Percentiles rank a stretch among this genome's conserved stretches.
phyloP scores from a whole-genome alignment of 1,284 basidiomycete genomes.

The Meira nashicola region DNA sequence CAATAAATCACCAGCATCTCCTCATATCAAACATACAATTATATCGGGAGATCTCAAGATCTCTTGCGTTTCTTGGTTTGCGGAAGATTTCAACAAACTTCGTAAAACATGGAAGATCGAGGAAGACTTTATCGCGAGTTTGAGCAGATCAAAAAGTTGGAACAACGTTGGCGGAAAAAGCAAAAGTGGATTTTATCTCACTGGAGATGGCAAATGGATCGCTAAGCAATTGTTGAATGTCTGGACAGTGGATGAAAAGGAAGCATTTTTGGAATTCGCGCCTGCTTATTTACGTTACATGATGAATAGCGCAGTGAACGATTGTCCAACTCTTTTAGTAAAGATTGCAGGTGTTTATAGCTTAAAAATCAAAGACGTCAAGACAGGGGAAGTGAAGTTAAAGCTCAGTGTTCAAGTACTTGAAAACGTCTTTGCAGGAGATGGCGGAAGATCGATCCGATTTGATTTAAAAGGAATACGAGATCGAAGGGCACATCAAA shows the following conservation, averaged over 20 bases:
- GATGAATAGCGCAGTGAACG: slow-evolving; percentile 29
- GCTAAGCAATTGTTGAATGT: slow-evolving; percentile 44
- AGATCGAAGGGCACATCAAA: slow-evolving; percentile 25
- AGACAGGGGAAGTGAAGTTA: slow-evolving; percentile 32
- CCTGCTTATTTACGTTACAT: slow-evolving; percentile 45
- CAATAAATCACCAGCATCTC: background rate
- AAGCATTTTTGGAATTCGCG: slow-evolving; percentile 44
- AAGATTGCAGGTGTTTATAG: slow-evolving; percentile 46
- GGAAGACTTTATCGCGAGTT: slow-evolving; percentile 35
- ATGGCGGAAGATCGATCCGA: slow-evolving; percentile 26
- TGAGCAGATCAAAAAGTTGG: slow-evolving; percentile 38
- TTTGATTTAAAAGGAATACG: slow-evolving; percentile 47
- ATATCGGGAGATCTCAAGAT: slow-evolving; percentile 36
- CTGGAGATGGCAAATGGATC: slow-evolving; percentile 34
- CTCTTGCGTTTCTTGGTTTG: slow-evolving; percentile 47
- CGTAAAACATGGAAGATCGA: slow-evolving; percentile 35
- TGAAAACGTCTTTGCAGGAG: slow-evolving; percentile 40
- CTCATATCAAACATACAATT: slow-evolving; percentile 45
- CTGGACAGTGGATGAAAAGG: slow-evolving; percentile 45
- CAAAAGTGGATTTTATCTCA: slow-evolving; percentile 41
- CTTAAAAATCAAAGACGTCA: slow-evolving; percentile 45
- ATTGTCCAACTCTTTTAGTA: slow-evolving; percentile 42
- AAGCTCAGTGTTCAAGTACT: slow-evolving; percentile 46
- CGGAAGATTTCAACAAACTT: slow-evolving; percentile 42
- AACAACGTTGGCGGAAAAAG: slow-evolving; percentile 36